Evolutionary conservation across 129 eudicot genomes (phyloP).

Genomic region (carrot (Daucus carota)): DH1_v3.0 NC_030385.2:3011001-3011500

Average conservation of each 20-base stretch:
- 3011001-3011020: no score
- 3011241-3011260: constrained; percentile 76
- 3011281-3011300: background rate
- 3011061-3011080: no score
- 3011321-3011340: background rate
- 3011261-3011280: constrained; percentile 22
- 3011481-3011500: constrained; percentile 61
- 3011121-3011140: background rate
- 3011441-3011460: constrained; percentile 95
- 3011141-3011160: background rate
- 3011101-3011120: background rate
- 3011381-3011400: constrained; percentile 60
- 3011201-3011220: constrained; percentile 81
- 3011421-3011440: constrained; percentile 86
- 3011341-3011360: background rate
- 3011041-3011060: no score
- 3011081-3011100: background rate
- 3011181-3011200: constrained; percentile 95
- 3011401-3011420: constrained; percentile 80
- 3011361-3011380: background rate
- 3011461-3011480: constrained; percentile 72
- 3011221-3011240: constrained; percentile 81
- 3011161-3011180: constrained; percentile 85
- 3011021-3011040: no score
- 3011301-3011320: background rate